Base-by-base conservation (phyloP, 768 basidiomycete genomes). In the Boletus tomentosulus region DNA sequence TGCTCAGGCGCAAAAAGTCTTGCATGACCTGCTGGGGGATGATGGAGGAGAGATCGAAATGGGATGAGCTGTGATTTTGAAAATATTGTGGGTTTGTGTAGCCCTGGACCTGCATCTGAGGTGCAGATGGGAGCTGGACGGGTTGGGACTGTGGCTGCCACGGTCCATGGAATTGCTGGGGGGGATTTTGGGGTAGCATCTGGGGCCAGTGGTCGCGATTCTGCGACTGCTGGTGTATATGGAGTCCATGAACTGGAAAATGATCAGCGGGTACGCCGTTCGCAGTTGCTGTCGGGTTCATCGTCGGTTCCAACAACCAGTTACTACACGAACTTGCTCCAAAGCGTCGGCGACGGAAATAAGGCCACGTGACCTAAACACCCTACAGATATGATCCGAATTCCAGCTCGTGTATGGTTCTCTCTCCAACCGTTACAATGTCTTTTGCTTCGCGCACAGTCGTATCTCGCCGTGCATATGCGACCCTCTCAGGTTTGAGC, bases 21-120 rank as follows among this genome's bases (percentile, higher is more conserved):
- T 84, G 82, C 39, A 84, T 66, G 27, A 85, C 64, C 59, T 84
- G 81, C 46, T 75, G 77, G 6, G 80, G 76, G 31, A 85, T 46
- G 39, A 66, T 37, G 28, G 67, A 57, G 54, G 80, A 69, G 33
- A 63, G 48, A 62, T 70, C 75, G 16, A 66, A 48, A 62, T 70
- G 24, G 55, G 56, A 37, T 55, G 61, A 46, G 48, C 33, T 22
- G 2, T 57, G 52, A 28, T 54, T 69, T 43, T 61, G 66, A 33
- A 56, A 63, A 44, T 64, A 60, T 25, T 69, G 46, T 4, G 46
- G 34, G 41, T 58, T 58, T 37, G 48, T 28, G 34, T 62, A 64
- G 4, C 50, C 27, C 46, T 65, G 69, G 16, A 47, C 19, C 13
- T 57, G 57, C 22, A 59, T 49, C 50, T 64, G 65, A 46, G 73